phyloP scores from a whole-genome alignment of 1,284 basidiomycete genomes.

The Nidula niveotomentosa region DNA sequence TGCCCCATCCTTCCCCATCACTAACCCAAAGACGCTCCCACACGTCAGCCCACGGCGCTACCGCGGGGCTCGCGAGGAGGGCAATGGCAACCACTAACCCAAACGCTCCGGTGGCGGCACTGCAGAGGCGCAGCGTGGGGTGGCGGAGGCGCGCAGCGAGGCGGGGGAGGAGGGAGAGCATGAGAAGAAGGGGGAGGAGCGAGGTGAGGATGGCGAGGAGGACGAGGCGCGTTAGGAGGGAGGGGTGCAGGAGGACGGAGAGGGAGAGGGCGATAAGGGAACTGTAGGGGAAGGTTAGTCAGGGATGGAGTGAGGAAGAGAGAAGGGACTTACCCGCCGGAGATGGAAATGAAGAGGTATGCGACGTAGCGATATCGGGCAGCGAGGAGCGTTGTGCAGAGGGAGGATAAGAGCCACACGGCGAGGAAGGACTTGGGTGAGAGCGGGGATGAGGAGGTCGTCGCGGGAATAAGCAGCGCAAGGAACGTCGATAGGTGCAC shows the following conservation, averaged over 20 bases:
- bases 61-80: slow-evolving; percentile 44
- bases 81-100: slow-evolving; percentile 54
- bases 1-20: slow-evolving; percentile 51
- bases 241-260: slow-evolving; percentile 57
- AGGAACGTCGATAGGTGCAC: slow-evolving; percentile 64
- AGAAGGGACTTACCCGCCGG: slow-evolving; percentile 46
- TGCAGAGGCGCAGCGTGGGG: slow-evolving; percentile 45
- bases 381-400: slow-evolving; percentile 42
- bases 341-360: slow-evolving; percentile 41
- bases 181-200: slow-evolving; percentile 31
- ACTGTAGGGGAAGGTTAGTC: slow-evolving; percentile 22
- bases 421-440: slow-evolving; percentile 52
- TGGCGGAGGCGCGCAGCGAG: slow-evolving; percentile 40
- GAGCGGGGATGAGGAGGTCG: slow-evolving; percentile 41
- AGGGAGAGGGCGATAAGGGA: slow-evolving; percentile 49
- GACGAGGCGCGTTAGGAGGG: slow-evolving; percentile 53
- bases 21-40: slow-evolving; percentile 60
- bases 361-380: slow-evolving; percentile 31
- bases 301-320: slow-evolving; percentile 4
- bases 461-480: slow-evolving; percentile 52
- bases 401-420: slow-evolving; percentile 54
- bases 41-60: slow-evolving; percentile 51
- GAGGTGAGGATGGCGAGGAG: slow-evolving; percentile 46
- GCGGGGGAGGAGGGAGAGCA: slow-evolving; percentile 45
- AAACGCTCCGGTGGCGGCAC: slow-evolving; percentile 56